phyloP scores from a whole-genome alignment of 257 asterid species.

The Solanum etuberosum region DNA sequence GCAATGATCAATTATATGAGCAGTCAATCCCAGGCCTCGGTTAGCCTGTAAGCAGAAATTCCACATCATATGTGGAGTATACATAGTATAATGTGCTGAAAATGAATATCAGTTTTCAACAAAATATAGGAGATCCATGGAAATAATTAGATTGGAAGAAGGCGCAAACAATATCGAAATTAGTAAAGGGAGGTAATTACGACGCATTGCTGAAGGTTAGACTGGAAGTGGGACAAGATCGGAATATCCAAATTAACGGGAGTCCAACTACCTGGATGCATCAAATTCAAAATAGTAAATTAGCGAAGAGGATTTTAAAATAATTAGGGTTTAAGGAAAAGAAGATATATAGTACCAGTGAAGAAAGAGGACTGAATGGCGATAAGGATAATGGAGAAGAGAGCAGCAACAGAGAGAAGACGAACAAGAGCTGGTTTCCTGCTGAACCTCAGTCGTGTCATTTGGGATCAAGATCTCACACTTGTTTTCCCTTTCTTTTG shows the following conservation, averaged over 20 bases:
- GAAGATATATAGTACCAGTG: conserved; percentile 17
- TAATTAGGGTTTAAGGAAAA: not conserved
- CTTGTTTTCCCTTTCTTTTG: not conserved
- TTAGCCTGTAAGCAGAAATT: conserved; percentile 57
- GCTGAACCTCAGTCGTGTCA: conserved; percentile 9
- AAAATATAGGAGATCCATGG: not conserved
- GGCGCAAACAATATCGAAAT: not conserved
- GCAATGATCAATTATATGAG: conserved; percentile 81
- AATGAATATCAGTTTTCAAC: not conserved
- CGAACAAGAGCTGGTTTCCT: conserved; percentile 43
- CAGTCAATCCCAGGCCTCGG: conserved; percentile 90
- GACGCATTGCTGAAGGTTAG: conserved; percentile 80
- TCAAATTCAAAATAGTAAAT: not conserved
- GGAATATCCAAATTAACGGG: conserved; percentile 17
- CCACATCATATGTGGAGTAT: not conserved
- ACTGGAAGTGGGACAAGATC: conserved; percentile 64
- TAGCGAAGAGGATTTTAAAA: not conserved
- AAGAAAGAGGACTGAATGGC: conserved; percentile 49
- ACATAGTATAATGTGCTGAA: not conserved
- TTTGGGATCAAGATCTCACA: not conserved
- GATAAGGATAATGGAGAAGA: conserved; percentile 55
- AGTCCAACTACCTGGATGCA: conserved; percentile 28
- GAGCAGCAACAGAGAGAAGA: conserved; percentile 59
- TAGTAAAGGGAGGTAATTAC: conserved; percentile 16
- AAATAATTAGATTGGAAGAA: not conserved